A percentile compares a stretch with the other conserved stretches of the same genome.
Conservation (phyloP, 768 basidiomycete genomes). For the Cyclocybe aegerita region DNA sequence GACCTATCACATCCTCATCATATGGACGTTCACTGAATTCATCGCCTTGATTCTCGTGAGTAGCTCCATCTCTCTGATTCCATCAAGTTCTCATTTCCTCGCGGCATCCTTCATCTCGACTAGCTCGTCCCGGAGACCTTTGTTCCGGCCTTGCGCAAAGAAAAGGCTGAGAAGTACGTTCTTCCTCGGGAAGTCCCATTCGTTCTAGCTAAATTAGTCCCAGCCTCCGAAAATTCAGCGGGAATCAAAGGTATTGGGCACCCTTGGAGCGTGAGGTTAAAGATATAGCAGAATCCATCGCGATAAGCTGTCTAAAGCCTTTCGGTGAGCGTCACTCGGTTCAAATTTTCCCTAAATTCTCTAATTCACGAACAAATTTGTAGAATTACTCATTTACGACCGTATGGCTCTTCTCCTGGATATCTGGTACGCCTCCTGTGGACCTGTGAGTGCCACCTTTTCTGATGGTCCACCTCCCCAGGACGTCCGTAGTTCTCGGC, state of each 20-base stretch:
- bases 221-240: constrained; percentile 56
- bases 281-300: constrained; percentile 45
- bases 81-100: background rate
- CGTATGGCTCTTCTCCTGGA: constrained; percentile 77
- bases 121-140: constrained; percentile 77
- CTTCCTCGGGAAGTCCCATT: background rate
- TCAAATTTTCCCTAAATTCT: background rate
- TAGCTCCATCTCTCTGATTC: background rate
- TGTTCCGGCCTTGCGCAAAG: constrained; percentile 51
- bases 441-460: constrained; percentile 42
- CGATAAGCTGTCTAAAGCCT: constrained; percentile 64
- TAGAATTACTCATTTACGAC: constrained; percentile 64
- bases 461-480: constrained; percentile 33
- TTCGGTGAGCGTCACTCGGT: constrained; percentile 52
- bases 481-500: constrained; percentile 59
- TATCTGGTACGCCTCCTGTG: constrained; percentile 52
- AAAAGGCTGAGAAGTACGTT: constrained; percentile 54
- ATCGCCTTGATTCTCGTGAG: constrained; percentile 51
- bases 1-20: constrained; percentile 71
- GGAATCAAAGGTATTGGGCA: constrained; percentile 53
- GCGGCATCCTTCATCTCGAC: background rate
- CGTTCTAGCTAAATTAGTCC: background rate
- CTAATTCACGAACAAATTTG: background rate
- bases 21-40: constrained; percentile 64
- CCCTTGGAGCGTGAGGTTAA: constrained; percentile 54